Evolutionary conservation across 1,284 basidiomycete genomes (phyloP), one percentile per base, ranked within the genome.

Genomic region (Puccinia horiana): DNA sequence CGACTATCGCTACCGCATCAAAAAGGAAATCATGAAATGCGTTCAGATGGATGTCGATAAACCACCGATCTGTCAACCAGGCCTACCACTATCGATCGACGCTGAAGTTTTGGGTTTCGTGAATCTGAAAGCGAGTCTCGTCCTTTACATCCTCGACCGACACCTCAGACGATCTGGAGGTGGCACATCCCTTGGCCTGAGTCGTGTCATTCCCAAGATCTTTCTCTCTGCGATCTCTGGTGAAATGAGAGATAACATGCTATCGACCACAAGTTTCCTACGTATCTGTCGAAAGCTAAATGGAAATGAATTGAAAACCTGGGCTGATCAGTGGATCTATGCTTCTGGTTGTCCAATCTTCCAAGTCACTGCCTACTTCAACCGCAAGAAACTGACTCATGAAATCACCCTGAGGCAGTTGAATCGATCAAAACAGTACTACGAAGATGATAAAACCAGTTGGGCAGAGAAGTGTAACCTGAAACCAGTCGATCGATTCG

Each of bases 301-400:
- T 85, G 87, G 87, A 29, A 83, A 72, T 32, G 84, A 85, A 23
- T 90, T 95, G 52, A 90, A 93, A 81, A 90, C 91, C 35, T 99
- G 99, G 86, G 93, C 94, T 37, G 95, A 98, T 86, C 96, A 99
- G 87, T 99, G 97, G 97, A 94, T 99, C 84, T 97, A 96, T 86
- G 95, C 95, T 18, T 96, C 94, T 86, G 97, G 97, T 5, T 98
- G 95, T 86, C 97, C 97, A 0, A 91, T 92, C 14, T 96, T 99
- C 87, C 91, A 91, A 0, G 93, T 98, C 87, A 91, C 91, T 56
- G 95, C 96, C 1, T 92, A 92, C 63, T 99, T 99, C 88, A 98
- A 98, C 87, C 90, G 95, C 84, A 99, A 99, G 89, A 96, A 96
- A 88, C 96, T 99, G 91, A 92, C 94, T 0, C 95, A 99, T 75